Conservation (phyloP, 768 basidiomycete genomes). For the Collybia sp. region DNA sequence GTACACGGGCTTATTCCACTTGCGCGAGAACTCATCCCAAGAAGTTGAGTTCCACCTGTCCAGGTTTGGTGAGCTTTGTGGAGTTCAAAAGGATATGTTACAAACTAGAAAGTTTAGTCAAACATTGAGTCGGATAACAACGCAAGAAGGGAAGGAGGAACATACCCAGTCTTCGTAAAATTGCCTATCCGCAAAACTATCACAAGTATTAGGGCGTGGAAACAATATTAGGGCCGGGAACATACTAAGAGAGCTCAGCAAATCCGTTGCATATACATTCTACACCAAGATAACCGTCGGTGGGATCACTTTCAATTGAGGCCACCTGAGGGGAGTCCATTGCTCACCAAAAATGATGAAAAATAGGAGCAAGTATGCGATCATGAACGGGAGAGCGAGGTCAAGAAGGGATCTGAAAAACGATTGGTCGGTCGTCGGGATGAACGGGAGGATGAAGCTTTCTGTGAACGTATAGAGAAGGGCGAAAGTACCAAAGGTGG, state of each 20-base stretch:
- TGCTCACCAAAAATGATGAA: slow-evolving; percentile 77
- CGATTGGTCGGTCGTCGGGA: slow-evolving; percentile 62
- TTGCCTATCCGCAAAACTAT: slow-evolving; percentile 91
- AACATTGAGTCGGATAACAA: background rate
- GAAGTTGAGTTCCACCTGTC: slow-evolving; percentile 91
- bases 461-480: slow-evolving; percentile 93
- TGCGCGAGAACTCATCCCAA: slow-evolving; percentile 96
- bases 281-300: slow-evolving; percentile 15
- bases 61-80: background rate
- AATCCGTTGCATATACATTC: slow-evolving; percentile 98
- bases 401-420: slow-evolving; percentile 78
- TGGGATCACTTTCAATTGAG: background rate
- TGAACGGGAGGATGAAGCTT: slow-evolving; percentile 86
- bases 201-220: background rate
- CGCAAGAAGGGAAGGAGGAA: background rate
- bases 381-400: slow-evolving; percentile 89
- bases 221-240: slow-evolving; percentile 4
- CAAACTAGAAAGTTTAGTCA: background rate
- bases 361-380: slow-evolving; percentile 83
- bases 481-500: slow-evolving; percentile 94
- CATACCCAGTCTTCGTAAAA: slow-evolving; percentile 96
- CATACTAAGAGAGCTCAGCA: slow-evolving; percentile 86
- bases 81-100: background rate
- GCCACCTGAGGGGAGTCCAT: background rate
- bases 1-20: slow-evolving; percentile 98